These are phyloP conservation scores for Penicillium robsamsonii DNA, from an alignment of 495 filamentous ascomycete genomes.

Conservation along the genomic window DNA sequence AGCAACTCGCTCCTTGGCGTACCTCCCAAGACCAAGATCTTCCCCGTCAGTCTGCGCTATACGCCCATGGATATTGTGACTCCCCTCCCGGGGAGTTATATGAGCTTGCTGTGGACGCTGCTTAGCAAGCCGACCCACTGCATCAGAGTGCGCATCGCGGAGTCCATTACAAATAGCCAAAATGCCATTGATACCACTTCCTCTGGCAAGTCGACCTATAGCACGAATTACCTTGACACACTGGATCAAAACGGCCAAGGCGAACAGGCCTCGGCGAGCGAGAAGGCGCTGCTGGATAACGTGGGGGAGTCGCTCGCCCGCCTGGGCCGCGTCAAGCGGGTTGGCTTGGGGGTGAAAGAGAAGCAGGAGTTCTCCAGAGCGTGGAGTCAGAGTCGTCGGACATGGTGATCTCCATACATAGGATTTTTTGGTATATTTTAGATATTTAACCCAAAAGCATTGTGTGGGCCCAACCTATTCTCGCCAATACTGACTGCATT, in stretches of 20 bases:
- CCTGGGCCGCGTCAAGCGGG: constrained; percentile 84
- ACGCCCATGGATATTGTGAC: constrained; percentile 87
- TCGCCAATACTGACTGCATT: too few relatives aligned
- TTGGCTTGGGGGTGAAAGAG: constrained; percentile 76
- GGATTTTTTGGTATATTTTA: constrained; percentile 2
- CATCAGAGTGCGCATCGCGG: constrained; percentile 85
- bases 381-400: constrained; percentile 51
- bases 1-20: constrained; percentile 67
- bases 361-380: constrained; percentile 74
- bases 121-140: constrained; percentile 83
- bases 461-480: background rate
- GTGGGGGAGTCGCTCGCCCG: constrained; percentile 86
- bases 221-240: constrained; percentile 51
- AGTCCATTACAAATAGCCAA: constrained; percentile 54
- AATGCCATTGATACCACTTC: constrained; percentile 16
- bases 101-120: constrained; percentile 77
- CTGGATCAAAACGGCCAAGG: constrained; percentile 36
- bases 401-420: constrained; percentile 26
- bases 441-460: background rate
- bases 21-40: constrained; percentile 67
- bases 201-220: constrained; percentile 37
- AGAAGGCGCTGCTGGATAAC: constrained; percentile 64
- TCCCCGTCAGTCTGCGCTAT: constrained; percentile 86
- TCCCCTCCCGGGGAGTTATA: constrained; percentile 69
- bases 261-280: constrained; percentile 49